These are phyloP conservation scores for Leishmania martiniquensis DNA, from an alignment of 208 protist species.

Conservation along the genomic window DNA sequence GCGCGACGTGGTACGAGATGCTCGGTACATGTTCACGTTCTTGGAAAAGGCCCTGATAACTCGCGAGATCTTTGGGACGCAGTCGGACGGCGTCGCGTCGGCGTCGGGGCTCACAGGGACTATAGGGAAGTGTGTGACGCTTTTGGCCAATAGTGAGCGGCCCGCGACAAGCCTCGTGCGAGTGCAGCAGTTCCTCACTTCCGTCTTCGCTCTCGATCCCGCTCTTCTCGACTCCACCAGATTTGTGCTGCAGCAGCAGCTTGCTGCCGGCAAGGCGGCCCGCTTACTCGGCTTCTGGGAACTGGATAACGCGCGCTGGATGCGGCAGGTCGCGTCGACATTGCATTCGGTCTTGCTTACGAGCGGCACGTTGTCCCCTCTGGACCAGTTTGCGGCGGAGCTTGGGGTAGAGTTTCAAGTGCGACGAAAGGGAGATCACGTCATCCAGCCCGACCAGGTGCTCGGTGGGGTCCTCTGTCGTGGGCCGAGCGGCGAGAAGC, in stretches of 20 bases:
- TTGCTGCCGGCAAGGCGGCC: conserved; percentile 6
- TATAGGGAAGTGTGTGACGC: conserved; percentile 66
- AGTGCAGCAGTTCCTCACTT: conserved; percentile 76
- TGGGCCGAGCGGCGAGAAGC: conserved; percentile 66
- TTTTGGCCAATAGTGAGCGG: conserved; percentile 66
- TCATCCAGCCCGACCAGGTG: conserved; percentile 87
- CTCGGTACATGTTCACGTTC: conserved; percentile 68
- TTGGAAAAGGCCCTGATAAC: conserved; percentile 78
- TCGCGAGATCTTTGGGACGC: conserved; percentile 56
- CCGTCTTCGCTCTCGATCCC: conserved; percentile 55
- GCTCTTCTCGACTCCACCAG: conserved; percentile 38
- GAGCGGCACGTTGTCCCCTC: conserved; percentile 96
- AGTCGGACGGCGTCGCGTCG: conserved; percentile 21
- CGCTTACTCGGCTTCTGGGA: conserved; percentile 93
- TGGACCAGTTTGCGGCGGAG: conserved; percentile 94
- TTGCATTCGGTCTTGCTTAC: conserved; percentile 92
- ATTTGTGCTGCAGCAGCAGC: conserved; percentile 69
- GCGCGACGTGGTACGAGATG: conserved; percentile 65
- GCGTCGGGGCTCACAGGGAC: conserved; percentile 53
- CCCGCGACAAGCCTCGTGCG: conserved; percentile 57
- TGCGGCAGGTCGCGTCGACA: conserved; percentile 60
- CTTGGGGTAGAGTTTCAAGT: conserved; percentile 86
- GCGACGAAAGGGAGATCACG: conserved; percentile 89
- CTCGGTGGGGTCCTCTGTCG: conserved; percentile 61
- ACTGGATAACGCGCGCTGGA: conserved; percentile 81